Evolutionary conservation across 2,329 filamentous ascomycete species (phyloP), one percentile per base, ranked within the genome.

Genomic region (Penicillium sp.): DNA sequence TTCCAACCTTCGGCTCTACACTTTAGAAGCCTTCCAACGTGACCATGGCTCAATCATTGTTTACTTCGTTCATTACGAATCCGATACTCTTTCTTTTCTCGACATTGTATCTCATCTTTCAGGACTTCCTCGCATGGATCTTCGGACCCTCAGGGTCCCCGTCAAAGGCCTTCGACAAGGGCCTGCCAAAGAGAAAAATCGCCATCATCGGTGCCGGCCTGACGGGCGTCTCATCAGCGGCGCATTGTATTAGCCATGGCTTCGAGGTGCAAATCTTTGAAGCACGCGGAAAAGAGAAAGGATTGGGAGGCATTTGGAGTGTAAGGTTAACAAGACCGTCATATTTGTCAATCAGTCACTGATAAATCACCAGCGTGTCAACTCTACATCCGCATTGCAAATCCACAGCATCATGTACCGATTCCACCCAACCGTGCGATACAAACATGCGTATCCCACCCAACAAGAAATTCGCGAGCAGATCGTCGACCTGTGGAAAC

Each of bases 151-250:
- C 32, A 4, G 3, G 7, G 32, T 9, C 32, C n/a, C 15, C 32
- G 6, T 4, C 15, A 6, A 35, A 35, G 2, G 3, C n/a, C n/a
- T 35, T 35, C 13, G n/a, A 33, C 9, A 18, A 18, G 7, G 32
- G 32, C 15, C n/a, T 35, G n/a, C 32, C 32, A 9, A 35, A 35
- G 15, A 35, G 20, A 10, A 44, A 28, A 20, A 28, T 44, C 29
- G 42, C 42, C 13, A 44, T 44, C 8, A 44, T 44, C 8, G 42
- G 42, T 37, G 42, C 42, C 12, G 42, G 42, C 42, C 15, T 44
- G 24, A 44, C 42, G 42, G 42, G 42, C 12, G 27, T 44, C 7
- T 44, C 42, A 12, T 44, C 42, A 25, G 42, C 42, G 24, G 42
- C 42, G 20, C 42, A 44, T 28, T 44, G 42, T 15, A 23, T 44